Conservation (phyloP, 1,139 yeast species). For the Geotrichum bryndzae region DNA sequence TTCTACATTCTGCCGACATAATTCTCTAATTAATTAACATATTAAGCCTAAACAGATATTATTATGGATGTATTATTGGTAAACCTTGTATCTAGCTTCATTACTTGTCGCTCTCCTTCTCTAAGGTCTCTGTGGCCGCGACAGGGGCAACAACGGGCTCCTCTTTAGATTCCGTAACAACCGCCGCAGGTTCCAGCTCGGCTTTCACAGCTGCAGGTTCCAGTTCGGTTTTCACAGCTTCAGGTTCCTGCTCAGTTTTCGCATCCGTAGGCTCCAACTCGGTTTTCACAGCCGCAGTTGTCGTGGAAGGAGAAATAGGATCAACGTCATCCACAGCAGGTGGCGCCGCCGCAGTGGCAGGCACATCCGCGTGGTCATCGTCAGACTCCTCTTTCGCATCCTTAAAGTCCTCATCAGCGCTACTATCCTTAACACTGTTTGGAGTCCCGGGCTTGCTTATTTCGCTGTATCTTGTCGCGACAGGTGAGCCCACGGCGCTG, state of each 20-base stretch:
- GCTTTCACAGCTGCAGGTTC: too few species aligned
- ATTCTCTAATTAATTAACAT: background rate
- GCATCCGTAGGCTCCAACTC: too few species aligned
- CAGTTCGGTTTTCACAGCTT: background rate
- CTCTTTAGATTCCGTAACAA: background rate
- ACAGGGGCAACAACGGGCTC: background rate
- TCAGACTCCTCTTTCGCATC: background rate
- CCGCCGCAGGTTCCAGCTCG: background rate
- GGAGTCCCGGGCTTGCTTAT: background rate
- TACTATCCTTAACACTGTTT: background rate
- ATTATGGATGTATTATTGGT: background rate
- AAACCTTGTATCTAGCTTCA: background rate
- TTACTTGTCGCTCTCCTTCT: background rate
- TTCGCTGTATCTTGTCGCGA: background rate
- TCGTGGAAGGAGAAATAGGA: background rate
- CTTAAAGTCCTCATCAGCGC: background rate
- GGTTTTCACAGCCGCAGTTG: background rate
- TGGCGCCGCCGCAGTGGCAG: background rate
- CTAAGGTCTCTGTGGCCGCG: background rate
- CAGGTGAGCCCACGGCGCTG: background rate
- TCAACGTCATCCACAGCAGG: background rate
- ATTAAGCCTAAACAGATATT: background rate
- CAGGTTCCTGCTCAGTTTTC: background rate
- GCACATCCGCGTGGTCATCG: background rate
- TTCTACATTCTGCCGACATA: too few species aligned